Evolutionary conservation across 805 yeast genomes (phyloP), one percentile per base, ranked within the genome.

Genomic region (Teunomyces stri): DNA sequence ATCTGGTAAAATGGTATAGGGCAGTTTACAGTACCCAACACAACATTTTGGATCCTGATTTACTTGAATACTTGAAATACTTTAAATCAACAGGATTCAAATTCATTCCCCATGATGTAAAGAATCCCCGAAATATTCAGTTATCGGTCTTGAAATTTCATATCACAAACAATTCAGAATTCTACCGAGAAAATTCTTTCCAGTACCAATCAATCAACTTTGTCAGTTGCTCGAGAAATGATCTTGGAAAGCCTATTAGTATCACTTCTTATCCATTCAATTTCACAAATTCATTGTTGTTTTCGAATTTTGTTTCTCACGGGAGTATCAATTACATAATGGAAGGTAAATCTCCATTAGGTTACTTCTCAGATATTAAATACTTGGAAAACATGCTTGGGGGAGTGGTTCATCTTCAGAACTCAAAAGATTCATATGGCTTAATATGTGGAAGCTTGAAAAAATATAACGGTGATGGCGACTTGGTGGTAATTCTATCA

Each of bases 371-470:
- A 13, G 81, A 76, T 53, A 53, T 64, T 11, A 70, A 65, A 54
- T 76, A 67, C 52, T 45, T 76, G 49, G 80, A 76, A 44, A 76
- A 75, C 49, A 73, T 72, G 75, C 53, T 61, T 9, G 81, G 81
- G 6, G 78, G 72, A 0, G 48, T 69, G 3, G 74, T 54, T 7
- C 13, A 45, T 2, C 43, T 35, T 1, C 44, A 35, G 4, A n/a
- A 42, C 18, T 13, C 38, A 3, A 21, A 27, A 12, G 15, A 13
- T 0, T 58, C 67, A 1, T 41, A 70, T 5, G 81, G 81, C 0
- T 51, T 76, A 21, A 63, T 76, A 1, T 47, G 67, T 50, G 75
- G 78, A 0, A 66, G 63, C 43, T 44, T 75, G 18, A 54, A 67
- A 11, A 72, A 72, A 48, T 45, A 47, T 29, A 68, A 74, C 49